Evolutionary conservation across 2,329 filamentous ascomycete species (phyloP).

Genomic region (Thielaviopsis populi): DNA sequence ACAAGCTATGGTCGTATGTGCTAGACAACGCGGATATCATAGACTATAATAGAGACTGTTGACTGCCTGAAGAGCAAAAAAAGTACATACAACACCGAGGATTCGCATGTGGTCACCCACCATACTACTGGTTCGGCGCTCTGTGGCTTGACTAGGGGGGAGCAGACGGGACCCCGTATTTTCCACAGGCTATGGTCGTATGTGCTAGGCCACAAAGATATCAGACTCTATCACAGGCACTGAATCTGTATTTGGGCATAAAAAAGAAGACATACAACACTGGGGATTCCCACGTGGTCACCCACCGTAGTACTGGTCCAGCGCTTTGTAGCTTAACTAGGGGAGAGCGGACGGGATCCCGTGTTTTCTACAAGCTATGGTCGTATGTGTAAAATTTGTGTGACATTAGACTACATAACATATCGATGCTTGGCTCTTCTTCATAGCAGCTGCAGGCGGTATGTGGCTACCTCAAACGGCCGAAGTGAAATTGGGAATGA

Average conservation of each 20-base stretch:
- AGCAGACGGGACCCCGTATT: no score
- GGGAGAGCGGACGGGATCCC: not conserved
- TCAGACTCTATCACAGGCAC: no score
- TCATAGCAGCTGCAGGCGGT: slow-evolving; percentile 41
- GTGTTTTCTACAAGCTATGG: not conserved
- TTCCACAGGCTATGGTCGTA: no score
- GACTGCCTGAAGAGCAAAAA: no score
- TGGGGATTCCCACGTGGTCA: not conserved
- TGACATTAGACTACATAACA: not conserved
- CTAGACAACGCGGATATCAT: no score
- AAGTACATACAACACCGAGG: no score
- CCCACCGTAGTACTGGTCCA: not conserved
- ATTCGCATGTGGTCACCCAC: no score
- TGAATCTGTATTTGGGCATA: no score
- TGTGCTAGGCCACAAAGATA: no score
- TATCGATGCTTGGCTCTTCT: not conserved
- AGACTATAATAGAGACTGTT: no score
- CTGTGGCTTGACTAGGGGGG: no score
- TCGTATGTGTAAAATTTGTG: not conserved
- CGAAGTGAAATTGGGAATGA: slow-evolving; percentile 50
- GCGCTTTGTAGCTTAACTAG: not conserved
- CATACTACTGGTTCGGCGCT: no score
- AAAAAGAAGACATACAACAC: not conserved
- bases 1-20: not conserved
- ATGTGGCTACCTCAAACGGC: slow-evolving; percentile 78